Evolutionary conservation across 2,329 filamentous ascomycete genomes (phyloP).

Genomic region (Xylariaceae sp.): DNA sequence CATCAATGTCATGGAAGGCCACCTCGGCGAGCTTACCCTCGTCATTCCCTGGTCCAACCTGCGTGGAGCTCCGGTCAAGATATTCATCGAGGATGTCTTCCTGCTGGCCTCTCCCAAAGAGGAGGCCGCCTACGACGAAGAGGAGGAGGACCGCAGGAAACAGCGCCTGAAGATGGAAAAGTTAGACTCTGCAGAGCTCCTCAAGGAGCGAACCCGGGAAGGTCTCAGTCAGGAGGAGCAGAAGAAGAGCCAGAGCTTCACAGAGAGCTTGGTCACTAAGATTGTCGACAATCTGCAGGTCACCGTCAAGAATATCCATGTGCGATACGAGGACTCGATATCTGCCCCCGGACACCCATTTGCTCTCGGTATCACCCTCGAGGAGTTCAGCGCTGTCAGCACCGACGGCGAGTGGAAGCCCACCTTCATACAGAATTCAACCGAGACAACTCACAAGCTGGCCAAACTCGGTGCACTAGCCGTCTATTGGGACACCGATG

Average conservation of each 20-base stretch:
- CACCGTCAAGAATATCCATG: slow-evolving; percentile 95
- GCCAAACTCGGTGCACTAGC: slow-evolving; percentile 84
- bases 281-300: slow-evolving; percentile 98
- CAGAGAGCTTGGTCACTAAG: slow-evolving; percentile 86
- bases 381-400: slow-evolving; percentile 95
- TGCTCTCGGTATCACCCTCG: slow-evolving; percentile 81
- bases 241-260: slow-evolving; percentile 96
- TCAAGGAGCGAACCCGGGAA: slow-evolving; percentile 88
- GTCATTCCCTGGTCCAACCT: slow-evolving; percentile 97
- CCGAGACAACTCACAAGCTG: slow-evolving; percentile 81
- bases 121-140: slow-evolving; percentile 85
- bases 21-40: slow-evolving; percentile 84
- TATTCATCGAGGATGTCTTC: slow-evolving; percentile 95
- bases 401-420: slow-evolving; percentile 93
- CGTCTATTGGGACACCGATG: slow-evolving; percentile 97
- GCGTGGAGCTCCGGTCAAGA: slow-evolving; percentile 84
- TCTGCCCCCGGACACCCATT: slow-evolving; percentile 94
- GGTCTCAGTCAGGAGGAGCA: slow-evolving; percentile 93
- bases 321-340: slow-evolving; percentile 96
- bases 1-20: slow-evolving; percentile 92
- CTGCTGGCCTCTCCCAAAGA: slow-evolving; percentile 91
- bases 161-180: slow-evolving; percentile 99
- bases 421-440: slow-evolving; percentile 87
- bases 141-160: slow-evolving; percentile 79
- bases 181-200: slow-evolving; percentile 87